phyloP scores from a whole-genome alignment of 2,329 filamentous ascomycete species.

The Clonostachys solani region DNA sequence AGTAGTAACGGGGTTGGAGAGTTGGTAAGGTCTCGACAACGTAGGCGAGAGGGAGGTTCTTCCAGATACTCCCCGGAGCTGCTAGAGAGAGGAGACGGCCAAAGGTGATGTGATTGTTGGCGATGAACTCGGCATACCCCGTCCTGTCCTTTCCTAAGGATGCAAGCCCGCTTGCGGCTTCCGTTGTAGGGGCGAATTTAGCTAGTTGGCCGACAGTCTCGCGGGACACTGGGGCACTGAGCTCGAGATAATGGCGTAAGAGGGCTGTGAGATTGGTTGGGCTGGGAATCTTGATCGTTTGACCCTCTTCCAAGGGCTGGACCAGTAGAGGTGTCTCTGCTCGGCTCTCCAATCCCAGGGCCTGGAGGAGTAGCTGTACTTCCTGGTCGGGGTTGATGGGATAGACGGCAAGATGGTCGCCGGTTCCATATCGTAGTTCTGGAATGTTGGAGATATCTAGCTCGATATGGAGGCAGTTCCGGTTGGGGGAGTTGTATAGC shows the following conservation, averaged over 20 bases:
- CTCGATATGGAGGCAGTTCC: conserved; percentile 28
- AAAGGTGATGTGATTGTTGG: conserved; percentile 15
- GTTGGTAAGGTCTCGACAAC: conserved; percentile 53
- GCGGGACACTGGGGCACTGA: conserved; percentile 25
- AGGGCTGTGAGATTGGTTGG: conserved; percentile 30
- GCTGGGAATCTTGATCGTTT: conserved; percentile 22
- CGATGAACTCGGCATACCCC: conserved; percentile 10
- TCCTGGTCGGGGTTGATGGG: conserved; percentile 31
- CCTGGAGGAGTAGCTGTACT: conserved; percentile 17
- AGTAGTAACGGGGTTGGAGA: conserved; percentile 50
- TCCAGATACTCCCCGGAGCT: conserved; percentile 9
- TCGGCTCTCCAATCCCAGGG: conserved; percentile 10
- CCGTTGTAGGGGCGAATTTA: conserved; percentile 35
- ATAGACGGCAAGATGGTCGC: conserved; percentile 33
- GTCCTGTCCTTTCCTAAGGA: conserved; percentile 25
- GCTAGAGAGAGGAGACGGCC: conserved; percentile 12
- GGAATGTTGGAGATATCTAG: conserved; percentile 21
- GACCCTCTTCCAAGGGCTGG: conserved; percentile 6
- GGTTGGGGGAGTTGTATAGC: conserved; percentile 10
- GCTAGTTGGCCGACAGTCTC: conserved; percentile 42
- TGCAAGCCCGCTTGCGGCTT: neutral
- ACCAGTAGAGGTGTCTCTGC: neutral
- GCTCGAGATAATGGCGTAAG: conserved; percentile 40
- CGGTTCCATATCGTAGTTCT: conserved; percentile 27
- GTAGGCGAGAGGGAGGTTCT: conserved; percentile 32